Conservation (phyloP, 768 basidiomycete species). For the Mrakia gelida region DNA sequence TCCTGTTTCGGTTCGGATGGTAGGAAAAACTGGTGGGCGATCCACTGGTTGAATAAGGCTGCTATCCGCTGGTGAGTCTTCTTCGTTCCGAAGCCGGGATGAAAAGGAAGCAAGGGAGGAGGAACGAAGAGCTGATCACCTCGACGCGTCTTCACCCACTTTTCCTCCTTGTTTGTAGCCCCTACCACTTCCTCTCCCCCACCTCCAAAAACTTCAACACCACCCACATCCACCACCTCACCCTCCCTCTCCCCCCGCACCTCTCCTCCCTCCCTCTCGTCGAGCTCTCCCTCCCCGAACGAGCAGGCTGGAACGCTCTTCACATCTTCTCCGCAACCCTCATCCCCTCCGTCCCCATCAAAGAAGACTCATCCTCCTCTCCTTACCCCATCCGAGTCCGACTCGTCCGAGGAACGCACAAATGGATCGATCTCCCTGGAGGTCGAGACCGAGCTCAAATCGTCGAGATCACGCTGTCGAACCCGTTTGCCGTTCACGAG, state of each 20-base stretch:
- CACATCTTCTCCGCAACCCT: constrained; percentile 28
- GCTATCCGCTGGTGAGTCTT: constrained; percentile 19
- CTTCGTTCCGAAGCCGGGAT: too few relatives aligned
- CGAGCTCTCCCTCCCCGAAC: neutral
- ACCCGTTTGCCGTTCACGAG: constrained; percentile 36
- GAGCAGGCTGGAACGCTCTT: constrained; percentile 16
- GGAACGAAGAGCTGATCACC: too few relatives aligned
- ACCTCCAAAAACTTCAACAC: constrained; percentile 21
- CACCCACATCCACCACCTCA: constrained; percentile 26
- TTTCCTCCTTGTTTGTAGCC: neutral
- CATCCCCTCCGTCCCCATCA: neutral
- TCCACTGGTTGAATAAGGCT: constrained; percentile 31
- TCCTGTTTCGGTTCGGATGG: neutral
- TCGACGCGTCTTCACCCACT: neutral
- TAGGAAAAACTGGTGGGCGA: constrained; percentile 25
- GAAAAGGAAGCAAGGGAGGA: too few relatives aligned
- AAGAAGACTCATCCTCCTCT: neutral
- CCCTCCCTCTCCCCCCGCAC: constrained; percentile 13
- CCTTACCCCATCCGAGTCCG: constrained; percentile 37
- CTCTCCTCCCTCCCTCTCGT: neutral
- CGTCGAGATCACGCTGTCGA: constrained; percentile 55
- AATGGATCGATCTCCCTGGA: constrained; percentile 46
- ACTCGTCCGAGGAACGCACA: constrained; percentile 49
- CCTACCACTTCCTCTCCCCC: constrained; percentile 11
- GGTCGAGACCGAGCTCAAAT: constrained; percentile 34